Base-by-base conservation (phyloP, 441 rosid genomes). In the Dalechampia spathulata region DNA sequence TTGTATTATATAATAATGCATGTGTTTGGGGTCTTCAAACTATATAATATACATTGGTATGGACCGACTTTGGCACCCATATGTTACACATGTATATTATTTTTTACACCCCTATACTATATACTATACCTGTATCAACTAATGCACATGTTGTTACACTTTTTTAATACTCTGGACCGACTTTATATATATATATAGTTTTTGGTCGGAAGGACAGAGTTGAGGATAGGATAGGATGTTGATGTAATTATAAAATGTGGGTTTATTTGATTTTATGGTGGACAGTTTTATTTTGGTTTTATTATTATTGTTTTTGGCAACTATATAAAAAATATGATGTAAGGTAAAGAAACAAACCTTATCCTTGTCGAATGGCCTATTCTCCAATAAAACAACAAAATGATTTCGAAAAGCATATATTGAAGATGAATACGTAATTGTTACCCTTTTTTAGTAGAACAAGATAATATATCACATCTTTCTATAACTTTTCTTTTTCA, bases 381-480 rank as follows among this genome's bases (percentile, higher is more conserved):
- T 28, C 37, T 17, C 1, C 16, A 37, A 21, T 43, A 23, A 15
- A 5, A 45, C 10, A 46, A 16, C 2, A 8, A 11, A 45, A 17
- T 26, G 16, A 3, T 23, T 41, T 25, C 8, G 0, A 10, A 39
- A 34, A n/a, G n/a, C n/a, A 19, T 21, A 52, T 8, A 12, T 19
- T 4, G 5, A 26, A 13, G 8, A 40, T 34, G 34, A 27, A 41
- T 46, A 46, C 45, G 52, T 45, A 57, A 34, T 46, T 45, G 41
- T 36, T 57, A 28, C 60, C 61, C 46, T 46, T 5, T 46, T 45
- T 36, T 12, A 20, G 52, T n/a, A 57, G 28, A 23, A 57, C 32
- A 46, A 57, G 45, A 21, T 34, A 20, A 57, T 14, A 46, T 30
- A 30, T 30, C 34, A 30, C 34, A 30, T 30, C n/a, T n/a, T n/a